Percentiles rank a stretch among this genome's conserved stretches.
Conservation (phyloP, 768 basidiomycete genomes). For the Boletales sp. region DNA sequence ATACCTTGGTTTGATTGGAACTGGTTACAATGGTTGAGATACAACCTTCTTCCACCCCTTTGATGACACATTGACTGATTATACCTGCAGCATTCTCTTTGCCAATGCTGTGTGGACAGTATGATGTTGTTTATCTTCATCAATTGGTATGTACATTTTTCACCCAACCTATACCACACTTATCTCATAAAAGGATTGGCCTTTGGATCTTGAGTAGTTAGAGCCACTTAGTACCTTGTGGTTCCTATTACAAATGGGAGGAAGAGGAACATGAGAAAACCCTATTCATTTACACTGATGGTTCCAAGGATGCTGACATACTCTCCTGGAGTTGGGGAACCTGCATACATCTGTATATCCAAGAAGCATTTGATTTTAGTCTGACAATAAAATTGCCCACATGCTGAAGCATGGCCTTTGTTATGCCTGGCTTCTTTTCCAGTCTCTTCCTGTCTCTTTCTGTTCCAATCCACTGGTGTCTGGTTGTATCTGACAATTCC, state of each 20-base stretch:
- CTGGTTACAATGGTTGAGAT: constrained; percentile 54
- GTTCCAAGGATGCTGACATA: constrained; percentile 40
- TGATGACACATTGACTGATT: constrained; percentile 66
- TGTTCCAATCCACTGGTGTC: too few species aligned
- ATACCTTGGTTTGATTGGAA: constrained; percentile 43
- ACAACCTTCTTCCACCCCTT: constrained; percentile 64
- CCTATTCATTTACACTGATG: constrained; percentile 46
- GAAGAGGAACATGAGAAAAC: constrained; percentile 70
- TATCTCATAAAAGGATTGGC: constrained; percentile 49
- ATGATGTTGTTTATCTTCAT: constrained; percentile 63
- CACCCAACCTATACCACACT: not conserved
- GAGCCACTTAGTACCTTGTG: constrained; percentile 75
- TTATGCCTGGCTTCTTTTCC: too few species aligned
- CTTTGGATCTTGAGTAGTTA: constrained; percentile 78
- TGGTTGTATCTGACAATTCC: too few species aligned
- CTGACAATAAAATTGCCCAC: constrained; percentile 39
- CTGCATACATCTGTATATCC: constrained; percentile 62
- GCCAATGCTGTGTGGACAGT: constrained; percentile 81
- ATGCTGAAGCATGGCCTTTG: constrained; percentile 33
- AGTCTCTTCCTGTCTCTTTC: too few species aligned
- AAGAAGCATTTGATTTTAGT: constrained; percentile 83
- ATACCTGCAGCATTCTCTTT: constrained; percentile 72
- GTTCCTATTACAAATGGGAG: constrained; percentile 81
- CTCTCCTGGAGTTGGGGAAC: constrained; percentile 82
- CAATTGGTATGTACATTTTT: constrained; percentile 51